These are phyloP conservation scores for Ophiostoma piceae DNA, from an alignment of 2,329 filamentous ascomycete genomes.

Conservation along the genomic window DNA sequence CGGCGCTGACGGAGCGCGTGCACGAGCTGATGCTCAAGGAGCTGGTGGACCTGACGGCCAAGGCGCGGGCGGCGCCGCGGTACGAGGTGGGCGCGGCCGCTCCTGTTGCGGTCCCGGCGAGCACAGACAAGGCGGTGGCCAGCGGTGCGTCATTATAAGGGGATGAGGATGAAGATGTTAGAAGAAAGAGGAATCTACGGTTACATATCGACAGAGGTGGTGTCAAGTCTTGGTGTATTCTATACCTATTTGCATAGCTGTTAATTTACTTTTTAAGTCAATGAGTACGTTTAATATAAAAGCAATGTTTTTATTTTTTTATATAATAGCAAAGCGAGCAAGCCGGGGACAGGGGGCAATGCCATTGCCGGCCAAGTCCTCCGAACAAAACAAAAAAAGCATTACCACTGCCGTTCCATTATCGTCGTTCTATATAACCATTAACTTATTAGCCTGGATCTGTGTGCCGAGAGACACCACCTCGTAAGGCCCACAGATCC, in stretches of 20 bases:
- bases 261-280: neutral
- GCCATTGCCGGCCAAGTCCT: too few species aligned
- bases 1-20: conserved; percentile 62
- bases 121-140: conserved; percentile 21
- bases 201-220: neutral
- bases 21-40: conserved; percentile 71
- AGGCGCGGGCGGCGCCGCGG: conserved; percentile 32
- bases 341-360: too few species aligned
- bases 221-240: neutral
- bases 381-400: too few species aligned
- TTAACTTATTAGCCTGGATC: neutral
- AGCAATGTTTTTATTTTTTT: neutral
- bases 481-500: too few species aligned
- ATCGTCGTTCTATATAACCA: neutral
- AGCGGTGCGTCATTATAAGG: conserved; percentile 23
- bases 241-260: conserved; percentile 10
- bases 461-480: neutral
- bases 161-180: neutral
- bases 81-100: neutral
- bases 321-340: neutral
- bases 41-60: conserved; percentile 49
- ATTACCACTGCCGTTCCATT: neutral
- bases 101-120: neutral
- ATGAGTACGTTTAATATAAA: neutral
- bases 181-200: neutral